Conservation (phyloP, 176 grass and related monocot genomes). For the Oryza glumipatula region DNA sequence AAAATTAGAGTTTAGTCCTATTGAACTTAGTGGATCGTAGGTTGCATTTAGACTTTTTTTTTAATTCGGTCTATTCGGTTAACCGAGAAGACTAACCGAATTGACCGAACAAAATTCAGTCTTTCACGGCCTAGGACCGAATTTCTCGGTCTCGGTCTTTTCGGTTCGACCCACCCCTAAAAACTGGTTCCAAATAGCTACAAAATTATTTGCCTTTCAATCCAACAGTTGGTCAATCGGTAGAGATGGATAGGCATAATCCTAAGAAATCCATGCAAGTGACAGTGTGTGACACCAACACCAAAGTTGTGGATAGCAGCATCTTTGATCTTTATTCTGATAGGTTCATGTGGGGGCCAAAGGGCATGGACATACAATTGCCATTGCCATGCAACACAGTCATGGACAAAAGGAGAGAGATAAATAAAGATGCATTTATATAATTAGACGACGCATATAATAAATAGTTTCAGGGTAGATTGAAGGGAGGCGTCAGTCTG, state of each 20-base stretch:
- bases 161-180: too few species aligned
- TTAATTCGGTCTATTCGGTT: too few species aligned
- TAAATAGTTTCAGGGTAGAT: background rate
- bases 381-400: background rate
- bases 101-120: too few species aligned
- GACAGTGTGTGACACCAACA: slow-evolving; percentile 32
- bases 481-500: background rate
- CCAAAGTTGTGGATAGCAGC: slow-evolving; percentile 21
- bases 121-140: too few species aligned
- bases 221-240: slow-evolving; percentile 10
- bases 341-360: slow-evolving; percentile 16
- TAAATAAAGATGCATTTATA: too few species aligned
- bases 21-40: too few species aligned
- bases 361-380: background rate
- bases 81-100: too few species aligned
- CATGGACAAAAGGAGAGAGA: background rate
- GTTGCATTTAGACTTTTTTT: too few species aligned
- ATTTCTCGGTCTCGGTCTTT: too few species aligned
- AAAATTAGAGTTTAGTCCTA: too few species aligned
- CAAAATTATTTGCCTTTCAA: background rate
- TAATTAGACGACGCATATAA: background rate
- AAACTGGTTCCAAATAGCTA: background rate
- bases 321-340: slow-evolving; percentile 39
- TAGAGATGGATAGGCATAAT: slow-evolving; percentile 32
- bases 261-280: slow-evolving; percentile 33